Conservation (phyloP, 306 rosid species). For the Hippophae rhamnoides region DNA sequence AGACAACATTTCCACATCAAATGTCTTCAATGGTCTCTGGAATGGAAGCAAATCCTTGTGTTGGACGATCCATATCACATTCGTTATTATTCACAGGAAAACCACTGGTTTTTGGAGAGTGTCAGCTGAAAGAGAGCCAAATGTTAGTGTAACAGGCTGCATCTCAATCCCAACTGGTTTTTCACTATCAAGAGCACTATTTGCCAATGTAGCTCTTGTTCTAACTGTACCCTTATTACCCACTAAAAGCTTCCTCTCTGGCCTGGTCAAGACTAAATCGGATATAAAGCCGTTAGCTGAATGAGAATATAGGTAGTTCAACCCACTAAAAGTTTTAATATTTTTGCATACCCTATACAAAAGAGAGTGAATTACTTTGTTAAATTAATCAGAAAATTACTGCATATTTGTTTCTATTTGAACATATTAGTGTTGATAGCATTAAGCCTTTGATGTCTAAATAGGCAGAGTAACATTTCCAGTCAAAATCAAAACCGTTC, state of each 20-base stretch:
- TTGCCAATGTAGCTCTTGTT: slow-evolving; percentile 39
- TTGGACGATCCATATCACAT: slow-evolving; percentile 50
- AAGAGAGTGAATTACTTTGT: background rate
- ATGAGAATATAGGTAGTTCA: slow-evolving; percentile 16
- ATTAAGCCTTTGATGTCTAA: too few species aligned
- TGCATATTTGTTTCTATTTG: too few species aligned
- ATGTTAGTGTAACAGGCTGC: slow-evolving; percentile 31
- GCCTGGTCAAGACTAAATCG: slow-evolving; percentile 25
- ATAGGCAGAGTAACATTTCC: too few species aligned
- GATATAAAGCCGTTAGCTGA: slow-evolving; percentile 14
- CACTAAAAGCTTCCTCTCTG: slow-evolving; percentile 30
- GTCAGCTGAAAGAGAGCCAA: slow-evolving; percentile 29
- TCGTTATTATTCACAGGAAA: slow-evolving; percentile 39
- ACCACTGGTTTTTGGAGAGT: slow-evolving; percentile 17
- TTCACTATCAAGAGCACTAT: slow-evolving; percentile 11
- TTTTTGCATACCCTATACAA: slow-evolving; percentile 35
- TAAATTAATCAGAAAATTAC: background rate
- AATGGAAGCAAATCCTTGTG: slow-evolving; percentile 66
- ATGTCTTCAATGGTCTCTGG: slow-evolving; percentile 79
- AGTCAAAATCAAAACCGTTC: too few species aligned
- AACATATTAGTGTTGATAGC: too few species aligned
- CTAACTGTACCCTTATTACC: slow-evolving; percentile 22
- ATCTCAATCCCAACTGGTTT: slow-evolving; percentile 27
- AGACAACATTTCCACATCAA: slow-evolving; percentile 67
- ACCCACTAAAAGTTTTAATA: slow-evolving; percentile 34